phyloP scores from a whole-genome alignment of 257 asterid genomes.

The Capsicum chinense region DNA sequence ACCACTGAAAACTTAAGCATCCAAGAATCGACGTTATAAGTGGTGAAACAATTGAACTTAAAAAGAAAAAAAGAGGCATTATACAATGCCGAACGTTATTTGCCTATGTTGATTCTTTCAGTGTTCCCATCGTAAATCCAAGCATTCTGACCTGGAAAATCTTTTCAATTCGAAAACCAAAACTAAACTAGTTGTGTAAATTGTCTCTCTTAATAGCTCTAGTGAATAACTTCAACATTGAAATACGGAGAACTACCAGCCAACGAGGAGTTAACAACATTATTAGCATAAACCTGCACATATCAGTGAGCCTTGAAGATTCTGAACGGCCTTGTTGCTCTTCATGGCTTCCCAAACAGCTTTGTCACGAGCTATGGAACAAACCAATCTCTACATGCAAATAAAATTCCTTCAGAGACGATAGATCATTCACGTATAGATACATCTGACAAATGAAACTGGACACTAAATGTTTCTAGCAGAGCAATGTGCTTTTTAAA shows the following conservation, averaged over 20 bases:
- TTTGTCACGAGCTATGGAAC: slow-evolving; percentile 57
- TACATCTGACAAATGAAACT: neutral
- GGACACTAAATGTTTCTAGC: neutral
- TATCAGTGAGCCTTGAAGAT: slow-evolving; percentile 44
- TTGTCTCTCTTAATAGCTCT: neutral
- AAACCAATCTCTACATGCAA: slow-evolving; percentile 53
- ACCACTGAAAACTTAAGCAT: neutral
- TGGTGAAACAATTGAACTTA: neutral
- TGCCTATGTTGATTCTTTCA: neutral
- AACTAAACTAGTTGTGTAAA: neutral
- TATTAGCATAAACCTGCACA: slow-evolving; percentile 47
- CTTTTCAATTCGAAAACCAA: neutral
- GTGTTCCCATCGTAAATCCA: neutral
- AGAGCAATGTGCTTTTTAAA: neutral
- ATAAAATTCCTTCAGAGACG: slow-evolving; percentile 13
- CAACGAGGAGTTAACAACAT: neutral
- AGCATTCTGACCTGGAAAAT: neutral
- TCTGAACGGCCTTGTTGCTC: slow-evolving; percentile 55
- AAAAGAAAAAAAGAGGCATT: neutral
- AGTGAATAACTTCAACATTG: neutral
- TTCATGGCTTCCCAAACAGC: slow-evolving; percentile 72
- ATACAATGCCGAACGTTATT: neutral
- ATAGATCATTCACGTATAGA: neutral
- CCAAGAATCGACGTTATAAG: neutral
- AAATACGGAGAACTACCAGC: neutral